Evolutionary conservation across 805 yeast species (phyloP).

Genomic region (Myxozyma sirexii): DNA sequence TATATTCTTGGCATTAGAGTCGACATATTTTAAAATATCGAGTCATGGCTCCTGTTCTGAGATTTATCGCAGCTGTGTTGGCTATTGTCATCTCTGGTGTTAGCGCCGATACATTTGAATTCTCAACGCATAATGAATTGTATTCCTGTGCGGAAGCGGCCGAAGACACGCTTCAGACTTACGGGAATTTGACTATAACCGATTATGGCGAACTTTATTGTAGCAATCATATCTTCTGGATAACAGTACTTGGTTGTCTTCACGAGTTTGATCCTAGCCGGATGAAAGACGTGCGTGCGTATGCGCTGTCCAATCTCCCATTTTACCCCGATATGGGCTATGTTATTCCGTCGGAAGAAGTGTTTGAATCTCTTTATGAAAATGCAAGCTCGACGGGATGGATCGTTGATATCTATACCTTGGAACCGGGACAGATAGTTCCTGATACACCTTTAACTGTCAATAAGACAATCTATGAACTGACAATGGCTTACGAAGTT

Average conservation of each 20-base stretch:
- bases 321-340: not conserved
- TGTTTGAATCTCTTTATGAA: not conserved
- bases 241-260: not conserved
- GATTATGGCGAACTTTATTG: not conserved
- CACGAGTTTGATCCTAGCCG: not conserved
- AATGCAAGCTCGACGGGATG: conserved; percentile 1
- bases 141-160: conserved; percentile 1
- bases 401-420: not conserved
- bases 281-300: not conserved
- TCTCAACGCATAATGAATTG: conserved; percentile 6
- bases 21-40: too few relatives aligned
- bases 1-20: too few relatives aligned
- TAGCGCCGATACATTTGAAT: not conserved
- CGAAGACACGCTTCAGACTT: not conserved
- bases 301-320: not conserved
- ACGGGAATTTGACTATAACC: not conserved
- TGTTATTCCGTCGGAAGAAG: not conserved
- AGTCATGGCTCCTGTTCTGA: not conserved
- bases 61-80: not conserved
- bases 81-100: not conserved
- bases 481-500: not conserved
- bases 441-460: conserved; percentile 11
- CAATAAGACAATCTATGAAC: not conserved
- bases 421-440: conserved; percentile 46
- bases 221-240: not conserved